Base-by-base conservation (phyloP, 176 grass and related monocot genomes). In the Oropetium thomaeum region DNA sequence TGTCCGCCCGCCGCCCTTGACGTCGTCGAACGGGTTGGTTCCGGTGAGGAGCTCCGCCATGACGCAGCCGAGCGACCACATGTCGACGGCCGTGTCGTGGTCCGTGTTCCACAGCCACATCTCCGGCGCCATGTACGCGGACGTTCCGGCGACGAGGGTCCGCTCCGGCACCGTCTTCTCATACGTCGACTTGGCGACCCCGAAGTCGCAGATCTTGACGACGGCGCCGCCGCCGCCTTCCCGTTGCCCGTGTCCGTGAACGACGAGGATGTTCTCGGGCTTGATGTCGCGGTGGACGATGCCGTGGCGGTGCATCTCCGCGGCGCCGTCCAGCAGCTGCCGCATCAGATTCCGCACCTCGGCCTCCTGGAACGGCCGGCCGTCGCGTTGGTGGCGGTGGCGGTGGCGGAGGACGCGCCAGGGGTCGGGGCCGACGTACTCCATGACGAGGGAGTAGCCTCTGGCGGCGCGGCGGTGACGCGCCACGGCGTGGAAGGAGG, bases 231-330 rank as follows among this genome's bases (percentile, higher is more conserved):
- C 4, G 44, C 0, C 4, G 3, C n/a, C n/a, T n/a, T n/a, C n/a
- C n/a, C n/a, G n/a, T n/a, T n/a, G n/a, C n/a, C n/a, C n/a, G n/a
- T n/a, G n/a, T n/a, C n/a, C n/a, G n/a, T n/a, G n/a, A n/a, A 28
- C 65, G 65, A 82, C 55, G 54, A 87, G 63, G 71, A 86, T 76
- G 68, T 85, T 85, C 13, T 45, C 38, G 8, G 83, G 68, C 43
- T 85, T 86, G 77, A 86, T 60, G 79, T 86, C 84, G 26, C 84
- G 69, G 63, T 86, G 84, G 16, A 27, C 8, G 52, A 41, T 25
- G 34, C 10, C 3, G 51, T 39, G 33, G 51, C 17, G 13, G 52
- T 33, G 54, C 54, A 58, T 58, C 70, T 14, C 51, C 49, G 4
- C 20, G 7, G 51, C 51, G 8, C 20, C 51, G 1, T 54, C 51